phyloP scores from a whole-genome alignment of 140 eudicot species.

The Cichorium intybus region DNA sequence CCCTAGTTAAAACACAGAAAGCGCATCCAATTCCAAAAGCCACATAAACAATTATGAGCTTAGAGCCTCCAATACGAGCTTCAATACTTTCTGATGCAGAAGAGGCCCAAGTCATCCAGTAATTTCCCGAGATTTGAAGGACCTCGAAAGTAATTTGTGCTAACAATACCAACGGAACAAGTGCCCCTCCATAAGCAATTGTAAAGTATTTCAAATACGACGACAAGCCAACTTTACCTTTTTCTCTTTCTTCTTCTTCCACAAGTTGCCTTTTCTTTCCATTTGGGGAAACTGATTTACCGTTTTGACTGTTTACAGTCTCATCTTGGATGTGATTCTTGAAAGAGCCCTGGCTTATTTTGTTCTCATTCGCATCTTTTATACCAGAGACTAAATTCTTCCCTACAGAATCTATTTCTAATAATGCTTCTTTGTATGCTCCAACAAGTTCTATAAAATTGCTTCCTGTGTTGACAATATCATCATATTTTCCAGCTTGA shows the following conservation, averaged over 20 bases:
- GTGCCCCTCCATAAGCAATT: slow-evolving; percentile 76
- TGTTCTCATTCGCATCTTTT: slow-evolving; percentile 5
- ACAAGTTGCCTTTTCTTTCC: slow-evolving; percentile 60
- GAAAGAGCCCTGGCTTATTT: background rate
- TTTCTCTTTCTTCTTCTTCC: slow-evolving; percentile 84
- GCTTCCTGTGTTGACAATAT: slow-evolving; percentile 64
- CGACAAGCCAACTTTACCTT: slow-evolving; percentile 60
- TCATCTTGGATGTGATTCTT: slow-evolving; percentile 15
- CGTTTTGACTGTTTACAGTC: slow-evolving; percentile 22
- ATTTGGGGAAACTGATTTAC: slow-evolving; percentile 8
- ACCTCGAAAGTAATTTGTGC: slow-evolving; percentile 56
- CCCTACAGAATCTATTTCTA: slow-evolving; percentile 49
- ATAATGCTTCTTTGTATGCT: slow-evolving; percentile 77
- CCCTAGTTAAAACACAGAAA: slow-evolving; percentile 59
- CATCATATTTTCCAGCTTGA: slow-evolving; percentile 83
- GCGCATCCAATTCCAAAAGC: slow-evolving; percentile 71
- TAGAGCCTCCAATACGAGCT: slow-evolving; percentile 17
- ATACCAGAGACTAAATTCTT: slow-evolving; percentile 2
- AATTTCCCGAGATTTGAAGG: slow-evolving; percentile 76
- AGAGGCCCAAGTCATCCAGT: slow-evolving; percentile 95
- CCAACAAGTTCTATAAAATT: slow-evolving; percentile 83
- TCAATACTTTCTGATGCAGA: slow-evolving; percentile 43
- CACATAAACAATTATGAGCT: slow-evolving; percentile 57
- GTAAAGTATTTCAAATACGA: slow-evolving; percentile 85
- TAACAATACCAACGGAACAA: slow-evolving; percentile 61